Conservation (phyloP, 2,329 filamentous ascomycete genomes). For the Arthrobotrys iridis region DNA sequence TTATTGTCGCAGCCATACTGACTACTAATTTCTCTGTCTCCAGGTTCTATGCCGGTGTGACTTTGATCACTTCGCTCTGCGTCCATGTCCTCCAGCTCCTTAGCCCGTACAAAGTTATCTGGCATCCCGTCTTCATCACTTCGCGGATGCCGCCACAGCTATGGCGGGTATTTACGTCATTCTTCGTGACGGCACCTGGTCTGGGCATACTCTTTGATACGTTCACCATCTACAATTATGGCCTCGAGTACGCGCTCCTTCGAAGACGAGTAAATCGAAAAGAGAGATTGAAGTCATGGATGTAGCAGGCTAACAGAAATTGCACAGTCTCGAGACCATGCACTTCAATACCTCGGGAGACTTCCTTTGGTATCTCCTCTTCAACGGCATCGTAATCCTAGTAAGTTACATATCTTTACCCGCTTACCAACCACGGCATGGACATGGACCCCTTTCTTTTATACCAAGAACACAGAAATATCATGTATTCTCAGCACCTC, state of each 20-base stretch:
- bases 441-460: not conserved
- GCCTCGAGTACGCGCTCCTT: conserved; percentile 30
- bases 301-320: not conserved
- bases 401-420: conserved; percentile 10
- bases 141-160: conserved; percentile 48
- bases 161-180: conserved; percentile 46
- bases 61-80: conserved; percentile 21
- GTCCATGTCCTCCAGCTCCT: conserved; percentile 25
- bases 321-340: conserved; percentile 19
- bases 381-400: conserved; percentile 39
- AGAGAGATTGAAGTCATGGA: not conserved
- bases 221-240: conserved; percentile 45
- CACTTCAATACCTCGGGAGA: conserved; percentile 43
- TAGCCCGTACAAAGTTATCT: conserved; percentile 28
- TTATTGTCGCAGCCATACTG: not conserved
- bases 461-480: not conserved
- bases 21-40: not conserved
- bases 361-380: conserved; percentile 44
- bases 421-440: not conserved
- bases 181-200: conserved; percentile 27
- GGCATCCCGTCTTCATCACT: conserved; percentile 33
- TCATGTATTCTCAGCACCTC: conserved; percentile 21
- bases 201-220: conserved; percentile 42
- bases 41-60: conserved; percentile 45
- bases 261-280: not conserved